phyloP scores from a whole-genome alignment of 169 alveolate species.

The Plasmodium adleri region DNA sequence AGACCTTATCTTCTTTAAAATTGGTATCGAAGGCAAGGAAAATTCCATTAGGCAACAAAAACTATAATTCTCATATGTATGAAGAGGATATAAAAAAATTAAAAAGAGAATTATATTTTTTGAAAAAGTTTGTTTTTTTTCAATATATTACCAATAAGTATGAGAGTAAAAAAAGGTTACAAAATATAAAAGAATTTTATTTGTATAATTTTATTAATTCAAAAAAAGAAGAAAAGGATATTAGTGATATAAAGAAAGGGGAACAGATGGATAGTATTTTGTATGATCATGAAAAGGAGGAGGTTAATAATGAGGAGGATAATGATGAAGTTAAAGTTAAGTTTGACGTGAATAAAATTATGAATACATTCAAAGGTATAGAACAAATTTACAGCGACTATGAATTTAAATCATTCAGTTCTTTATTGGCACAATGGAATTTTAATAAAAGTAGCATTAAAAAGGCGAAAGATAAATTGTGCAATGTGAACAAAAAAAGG shows the following conservation, averaged over 20 bases:
- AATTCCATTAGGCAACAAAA: conserved; percentile 63
- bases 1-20: conserved; percentile 80
- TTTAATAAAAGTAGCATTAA: conserved; percentile 69
- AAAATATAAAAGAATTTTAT: conserved; percentile 53
- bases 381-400: conserved; percentile 64
- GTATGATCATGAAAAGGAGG: not conserved
- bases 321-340: not conserved
- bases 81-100: conserved; percentile 70
- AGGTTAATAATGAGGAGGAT: not conserved
- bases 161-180: conserved; percentile 57
- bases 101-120: conserved; percentile 58
- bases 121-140: conserved; percentile 76
- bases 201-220: not conserved
- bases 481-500: conserved; percentile 9
- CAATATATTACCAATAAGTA: conserved; percentile 72
- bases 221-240: not conserved
- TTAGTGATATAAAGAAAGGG: not conserved
- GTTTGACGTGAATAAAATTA: not conserved
- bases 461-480: conserved; percentile 18
- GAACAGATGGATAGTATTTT: not conserved
- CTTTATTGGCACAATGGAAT: conserved; percentile 64
- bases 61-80: conserved; percentile 9
- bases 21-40: conserved; percentile 82
- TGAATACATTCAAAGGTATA: conserved; percentile 38
- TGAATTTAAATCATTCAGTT: conserved; percentile 47